Evolutionary conservation across 768 basidiomycete genomes (phyloP).

Genomic region (Naematelia aurantialba): DNA sequence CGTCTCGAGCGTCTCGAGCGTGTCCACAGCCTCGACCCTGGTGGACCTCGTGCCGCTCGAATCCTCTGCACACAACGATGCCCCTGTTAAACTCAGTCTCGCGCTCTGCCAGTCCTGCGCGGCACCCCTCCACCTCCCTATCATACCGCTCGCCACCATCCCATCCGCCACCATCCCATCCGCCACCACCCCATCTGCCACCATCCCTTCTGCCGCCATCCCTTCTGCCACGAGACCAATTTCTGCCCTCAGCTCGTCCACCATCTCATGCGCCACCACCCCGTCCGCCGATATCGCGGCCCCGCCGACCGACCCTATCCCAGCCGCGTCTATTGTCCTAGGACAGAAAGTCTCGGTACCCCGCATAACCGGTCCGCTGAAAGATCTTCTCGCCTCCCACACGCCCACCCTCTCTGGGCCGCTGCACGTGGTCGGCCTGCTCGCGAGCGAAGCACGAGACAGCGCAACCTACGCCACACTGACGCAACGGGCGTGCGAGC

Average conservation of each 20-base stretch:
- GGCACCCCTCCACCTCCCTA: background rate
- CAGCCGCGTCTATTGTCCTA: background rate
- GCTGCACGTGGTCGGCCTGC: conserved; percentile 21
- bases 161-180: background rate
- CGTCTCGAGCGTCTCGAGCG: background rate
- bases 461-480: conserved; percentile 20
- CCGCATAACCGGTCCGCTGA: conserved; percentile 1
- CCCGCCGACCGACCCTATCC: background rate
- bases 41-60: background rate
- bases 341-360: background rate
- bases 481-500: conserved; percentile 5
- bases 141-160: background rate
- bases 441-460: conserved; percentile 18
- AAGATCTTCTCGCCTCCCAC: conserved; percentile 2
- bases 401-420: background rate
- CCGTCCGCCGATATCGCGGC: background rate
- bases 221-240: background rate
- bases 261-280: background rate
- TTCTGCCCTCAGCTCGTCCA: no score
- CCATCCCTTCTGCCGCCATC: background rate
- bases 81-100: background rate
- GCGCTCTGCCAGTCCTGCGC: background rate
- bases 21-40: background rate
- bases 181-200: background rate
- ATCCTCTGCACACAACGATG: background rate